phyloP scores from a whole-genome alignment of 129 eudicot genomes.

The Saposhnikovia divaricata region DNA sequence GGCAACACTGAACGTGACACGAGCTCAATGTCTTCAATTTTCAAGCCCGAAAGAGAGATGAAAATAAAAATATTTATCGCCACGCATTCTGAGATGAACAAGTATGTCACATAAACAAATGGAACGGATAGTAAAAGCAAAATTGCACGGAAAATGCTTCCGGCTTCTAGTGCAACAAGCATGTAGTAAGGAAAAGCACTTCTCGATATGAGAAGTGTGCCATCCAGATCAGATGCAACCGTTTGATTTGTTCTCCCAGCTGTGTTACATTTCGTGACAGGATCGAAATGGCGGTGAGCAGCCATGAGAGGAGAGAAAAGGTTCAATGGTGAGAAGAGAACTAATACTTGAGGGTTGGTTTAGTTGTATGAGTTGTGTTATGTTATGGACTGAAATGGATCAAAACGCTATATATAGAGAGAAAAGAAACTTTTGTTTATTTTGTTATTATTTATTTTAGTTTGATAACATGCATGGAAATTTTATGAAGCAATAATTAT shows the following conservation, averaged over 20 bases:
- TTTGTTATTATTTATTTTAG: background rate
- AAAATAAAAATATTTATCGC: slow-evolving; percentile 45
- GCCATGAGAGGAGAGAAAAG: slow-evolving; percentile 22
- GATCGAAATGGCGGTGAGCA: slow-evolving; percentile 34
- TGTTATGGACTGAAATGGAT: slow-evolving; percentile 5
- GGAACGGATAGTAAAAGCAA: slow-evolving; percentile 40
- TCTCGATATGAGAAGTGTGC: slow-evolving; percentile 1
- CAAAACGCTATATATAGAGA: slow-evolving; percentile 9
- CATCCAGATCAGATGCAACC: slow-evolving; percentile 62
- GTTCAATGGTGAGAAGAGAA: background rate
- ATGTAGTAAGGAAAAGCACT: slow-evolving; percentile 73
- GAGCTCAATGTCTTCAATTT: slow-evolving; percentile 54
- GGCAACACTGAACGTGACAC: slow-evolving; percentile 79
- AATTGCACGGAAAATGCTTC: slow-evolving; percentile 59
- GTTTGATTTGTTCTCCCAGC: slow-evolving; percentile 46
- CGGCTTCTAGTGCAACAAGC: slow-evolving; percentile 80
- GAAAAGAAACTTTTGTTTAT: background rate
- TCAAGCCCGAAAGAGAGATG: slow-evolving; percentile 55
- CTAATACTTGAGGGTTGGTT: background rate
- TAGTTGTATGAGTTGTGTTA: background rate
- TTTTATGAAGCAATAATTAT: background rate
- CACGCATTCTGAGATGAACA: slow-evolving; percentile 40
- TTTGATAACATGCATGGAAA: slow-evolving; percentile 5
- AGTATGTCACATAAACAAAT: slow-evolving; percentile 34
- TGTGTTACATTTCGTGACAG: slow-evolving; percentile 39